phyloP scores from a whole-genome alignment of 305 asterid species.

The Euphrasia arctica region DNA sequence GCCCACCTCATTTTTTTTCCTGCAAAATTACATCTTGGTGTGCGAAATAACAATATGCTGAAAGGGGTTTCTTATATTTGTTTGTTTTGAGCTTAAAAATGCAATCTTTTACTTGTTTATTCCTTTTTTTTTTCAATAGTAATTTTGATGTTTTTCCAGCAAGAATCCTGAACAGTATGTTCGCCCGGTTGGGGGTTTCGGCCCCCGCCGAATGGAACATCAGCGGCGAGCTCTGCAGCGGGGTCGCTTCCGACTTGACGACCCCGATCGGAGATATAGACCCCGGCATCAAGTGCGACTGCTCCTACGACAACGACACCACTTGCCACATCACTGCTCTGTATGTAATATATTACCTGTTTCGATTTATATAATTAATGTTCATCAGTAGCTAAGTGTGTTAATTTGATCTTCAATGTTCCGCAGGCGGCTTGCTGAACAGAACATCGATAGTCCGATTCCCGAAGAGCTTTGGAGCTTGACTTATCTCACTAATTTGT shows the following conservation, averaged over 20 bases:
- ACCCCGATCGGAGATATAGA: constrained; percentile 30
- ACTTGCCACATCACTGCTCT: constrained; percentile 59
- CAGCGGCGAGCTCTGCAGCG: constrained; percentile 47
- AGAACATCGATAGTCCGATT: constrained; percentile 40
- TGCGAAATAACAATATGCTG: too few relatives aligned
- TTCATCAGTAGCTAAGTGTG: too few relatives aligned
- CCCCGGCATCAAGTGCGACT: constrained; percentile 71
- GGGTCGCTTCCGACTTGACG: constrained; percentile 37
- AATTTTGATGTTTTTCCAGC: background rate
- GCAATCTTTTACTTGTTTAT: too few relatives aligned
- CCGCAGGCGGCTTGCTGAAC: constrained; percentile 55
- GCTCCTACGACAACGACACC: constrained; percentile 38
- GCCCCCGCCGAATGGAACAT: constrained; percentile 55
- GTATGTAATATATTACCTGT: constrained; percentile 25
- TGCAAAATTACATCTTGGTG: too few relatives aligned
- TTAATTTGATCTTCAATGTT: background rate
- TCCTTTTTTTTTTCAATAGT: too few relatives aligned
- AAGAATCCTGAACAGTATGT: constrained; percentile 41
- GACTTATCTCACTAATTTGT: constrained; percentile 60
- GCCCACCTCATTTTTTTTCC: background rate
- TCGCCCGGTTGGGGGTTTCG: constrained; percentile 42
- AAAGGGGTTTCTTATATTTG: too few relatives aligned
- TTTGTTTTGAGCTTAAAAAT: too few relatives aligned
- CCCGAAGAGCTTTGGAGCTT: constrained; percentile 84
- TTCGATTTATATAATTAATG: background rate